These are phyloP conservation scores for Choanephora cucurbitarum DNA, from an alignment of 371 early-diverging fungal genomes.

Conservation along the genomic window DNA sequence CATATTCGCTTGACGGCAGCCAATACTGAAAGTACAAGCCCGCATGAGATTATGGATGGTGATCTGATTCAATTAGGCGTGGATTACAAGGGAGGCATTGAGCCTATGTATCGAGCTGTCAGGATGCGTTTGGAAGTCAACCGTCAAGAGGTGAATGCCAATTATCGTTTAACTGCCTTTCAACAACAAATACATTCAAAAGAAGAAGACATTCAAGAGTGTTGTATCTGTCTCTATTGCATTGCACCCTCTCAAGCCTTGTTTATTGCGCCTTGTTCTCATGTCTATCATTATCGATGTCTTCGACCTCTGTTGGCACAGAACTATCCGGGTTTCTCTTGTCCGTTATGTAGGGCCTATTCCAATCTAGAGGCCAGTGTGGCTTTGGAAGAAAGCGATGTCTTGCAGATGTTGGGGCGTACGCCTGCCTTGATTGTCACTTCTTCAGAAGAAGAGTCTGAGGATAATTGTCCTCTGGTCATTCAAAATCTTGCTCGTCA, in stretches of 20 bases:
- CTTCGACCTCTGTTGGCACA: slow-evolving; percentile 70
- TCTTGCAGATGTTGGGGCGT: slow-evolving; percentile 36
- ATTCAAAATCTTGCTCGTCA: slow-evolving; percentile 4
- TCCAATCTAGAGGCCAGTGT: slow-evolving; percentile 86
- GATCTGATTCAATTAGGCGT: slow-evolving; percentile 89
- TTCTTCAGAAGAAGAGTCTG: slow-evolving; percentile 2
- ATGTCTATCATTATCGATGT: slow-evolving; percentile 96
- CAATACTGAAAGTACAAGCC: slow-evolving; percentile 65
- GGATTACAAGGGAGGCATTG: slow-evolving; percentile 87
- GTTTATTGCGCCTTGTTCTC: slow-evolving; percentile 96
- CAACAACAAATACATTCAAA: slow-evolving; percentile 16
- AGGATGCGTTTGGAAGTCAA: slow-evolving; percentile 83
- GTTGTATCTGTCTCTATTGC: slow-evolving; percentile 95
- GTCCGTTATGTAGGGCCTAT: slow-evolving; percentile 94
- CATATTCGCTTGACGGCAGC: slow-evolving; percentile 79
- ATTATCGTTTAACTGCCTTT: slow-evolving; percentile 16
- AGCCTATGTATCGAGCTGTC: slow-evolving; percentile 79
- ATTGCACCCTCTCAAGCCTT: slow-evolving; percentile 94
- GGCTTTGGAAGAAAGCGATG: slow-evolving; percentile 72
- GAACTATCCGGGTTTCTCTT: slow-evolving; percentile 81
- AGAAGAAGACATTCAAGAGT: slow-evolving; percentile 66
- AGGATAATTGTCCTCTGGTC: slow-evolving; percentile 6
- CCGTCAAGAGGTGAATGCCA: slow-evolving; percentile 46
- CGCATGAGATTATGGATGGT: slow-evolving; percentile 77
- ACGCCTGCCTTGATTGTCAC: no score